Conservation (phyloP, 306 rosid species). For the Fragaria ananassa region DNA sequence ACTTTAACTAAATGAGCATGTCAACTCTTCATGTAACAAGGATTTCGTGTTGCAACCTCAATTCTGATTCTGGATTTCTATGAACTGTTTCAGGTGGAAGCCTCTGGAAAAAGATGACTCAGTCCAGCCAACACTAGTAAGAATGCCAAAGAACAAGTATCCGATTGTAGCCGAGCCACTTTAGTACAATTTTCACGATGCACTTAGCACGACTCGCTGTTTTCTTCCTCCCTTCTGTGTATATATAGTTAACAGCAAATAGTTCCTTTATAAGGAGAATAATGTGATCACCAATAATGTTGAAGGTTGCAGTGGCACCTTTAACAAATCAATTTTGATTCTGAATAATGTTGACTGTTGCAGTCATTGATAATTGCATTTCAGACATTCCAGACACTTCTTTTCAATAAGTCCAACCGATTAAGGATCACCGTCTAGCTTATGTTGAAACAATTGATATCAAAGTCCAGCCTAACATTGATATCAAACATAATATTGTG, state of each 20-base stretch:
- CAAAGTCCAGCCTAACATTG: not conserved
- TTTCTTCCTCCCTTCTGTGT: not conserved
- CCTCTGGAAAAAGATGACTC: constrained; percentile 62
- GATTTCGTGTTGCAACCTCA: not conserved
- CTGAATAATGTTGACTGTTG: not conserved
- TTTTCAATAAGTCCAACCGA: no score
- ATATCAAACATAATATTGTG: no score
- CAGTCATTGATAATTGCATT: no score
- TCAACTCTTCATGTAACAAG: not conserved
- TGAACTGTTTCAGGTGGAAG: constrained; percentile 53
- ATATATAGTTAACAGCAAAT: not conserved
- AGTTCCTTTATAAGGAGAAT: not conserved
- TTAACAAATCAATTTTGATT: no score
- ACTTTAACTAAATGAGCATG: not conserved
- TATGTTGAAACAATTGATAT: no score
- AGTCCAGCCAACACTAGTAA: constrained; percentile 77
- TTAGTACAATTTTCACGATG: constrained; percentile 1
- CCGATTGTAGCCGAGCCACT: constrained; percentile 55
- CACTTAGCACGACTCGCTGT: not conserved
- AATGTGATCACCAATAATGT: not conserved
- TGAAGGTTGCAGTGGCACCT: not conserved
- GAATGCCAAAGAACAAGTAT: constrained; percentile 86
- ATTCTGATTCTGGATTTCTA: not conserved
- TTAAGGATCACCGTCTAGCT: no score
- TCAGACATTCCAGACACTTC: no score